Base-by-base conservation (phyloP, 83 land plant species). In the Picea mariana region DNA sequence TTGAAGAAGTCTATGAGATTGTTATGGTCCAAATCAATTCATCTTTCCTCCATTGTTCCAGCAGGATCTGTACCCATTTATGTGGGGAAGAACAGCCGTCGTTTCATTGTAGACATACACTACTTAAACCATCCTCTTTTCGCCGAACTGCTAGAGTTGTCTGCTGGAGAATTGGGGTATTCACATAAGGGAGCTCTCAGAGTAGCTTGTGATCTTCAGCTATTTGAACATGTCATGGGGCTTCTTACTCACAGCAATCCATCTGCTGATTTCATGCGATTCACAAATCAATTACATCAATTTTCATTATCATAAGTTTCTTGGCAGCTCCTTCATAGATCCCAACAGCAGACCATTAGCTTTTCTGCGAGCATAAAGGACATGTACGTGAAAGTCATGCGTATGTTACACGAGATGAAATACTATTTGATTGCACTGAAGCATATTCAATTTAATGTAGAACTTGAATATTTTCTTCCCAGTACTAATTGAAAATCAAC, bases 161-260 rank as follows among this genome's bases (percentile, higher is more conserved):
- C 97, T 34, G 93, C 95, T 24, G 88, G 86, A 82, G 97, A 94
- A 87, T 92, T 87, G 67, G 97, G 97, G 0, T 94, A 92, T 81
- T 89, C 93, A 52, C 92, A 92, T 79, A 67, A 81, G 23, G 96
- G 96, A 11, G 96, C 80, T 2, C 86, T 94, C 60, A 77, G 87
- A 47, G 92, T 94, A 75, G 91, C 96, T 12, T 92, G 95, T 85
- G 84, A 88, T 63, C 91, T 85, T 18, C 58, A 82, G 31, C 73
- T 83, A 55, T 94, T 94, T 84, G 88, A 88, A 82, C 86, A 88
- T 17, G 84, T 93, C 17, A 18, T 78, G 21, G 59, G 64, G 13
- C 77, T 84, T 42, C 60, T 84, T 40, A 80, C 73, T 77, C 63
- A 60, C 79, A 71, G 79, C 20, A 73, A 84, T 44, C 78, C 75